Conservation (phyloP, 1,139 yeast species). For the Kodamaea ohmeri region DNA sequence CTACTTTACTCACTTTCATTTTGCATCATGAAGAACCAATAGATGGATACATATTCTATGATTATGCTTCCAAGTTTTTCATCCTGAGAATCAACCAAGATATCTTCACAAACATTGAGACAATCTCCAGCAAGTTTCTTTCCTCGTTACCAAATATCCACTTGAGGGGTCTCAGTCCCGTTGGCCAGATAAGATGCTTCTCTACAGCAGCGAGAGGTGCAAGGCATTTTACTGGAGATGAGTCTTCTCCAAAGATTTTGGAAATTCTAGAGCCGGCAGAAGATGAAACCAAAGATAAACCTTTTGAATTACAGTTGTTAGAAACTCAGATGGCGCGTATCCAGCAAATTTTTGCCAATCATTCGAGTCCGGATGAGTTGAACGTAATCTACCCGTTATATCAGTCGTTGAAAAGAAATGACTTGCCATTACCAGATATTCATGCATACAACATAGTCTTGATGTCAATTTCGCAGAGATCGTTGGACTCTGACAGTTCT, state of each 20-base stretch:
- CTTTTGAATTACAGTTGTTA: constrained; percentile 25
- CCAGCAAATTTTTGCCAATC: constrained; percentile 3
- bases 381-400: constrained; percentile 42
- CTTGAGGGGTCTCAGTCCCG: neutral
- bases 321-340: constrained; percentile 18
- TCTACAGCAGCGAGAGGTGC: neutral
- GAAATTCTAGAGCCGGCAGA: constrained; percentile 2
- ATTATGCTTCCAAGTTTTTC: constrained; percentile 23
- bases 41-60: constrained; percentile 10
- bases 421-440: constrained; percentile 30
- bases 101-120: constrained; percentile 26
- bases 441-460: constrained; percentile 39
- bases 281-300: constrained; percentile 8
- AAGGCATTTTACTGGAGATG: neutral
- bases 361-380: constrained; percentile 21
- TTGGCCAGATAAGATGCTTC: constrained; percentile 2
- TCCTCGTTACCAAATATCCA: constrained; percentile 17
- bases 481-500: constrained; percentile 25
- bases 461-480: constrained; percentile 31
- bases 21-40: constrained; percentile 8
- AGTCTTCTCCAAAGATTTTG: neutral
- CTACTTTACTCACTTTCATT: constrained; percentile 15
- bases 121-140: constrained; percentile 20
- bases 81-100: constrained; percentile 33
- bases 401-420: constrained; percentile 42